Percentiles rank a stretch among this genome's conserved stretches.
Evolutionary conservation across 2,329 filamentous ascomycete species (phyloP).

Genomic region (Botrytis hyacinthi): DNA sequence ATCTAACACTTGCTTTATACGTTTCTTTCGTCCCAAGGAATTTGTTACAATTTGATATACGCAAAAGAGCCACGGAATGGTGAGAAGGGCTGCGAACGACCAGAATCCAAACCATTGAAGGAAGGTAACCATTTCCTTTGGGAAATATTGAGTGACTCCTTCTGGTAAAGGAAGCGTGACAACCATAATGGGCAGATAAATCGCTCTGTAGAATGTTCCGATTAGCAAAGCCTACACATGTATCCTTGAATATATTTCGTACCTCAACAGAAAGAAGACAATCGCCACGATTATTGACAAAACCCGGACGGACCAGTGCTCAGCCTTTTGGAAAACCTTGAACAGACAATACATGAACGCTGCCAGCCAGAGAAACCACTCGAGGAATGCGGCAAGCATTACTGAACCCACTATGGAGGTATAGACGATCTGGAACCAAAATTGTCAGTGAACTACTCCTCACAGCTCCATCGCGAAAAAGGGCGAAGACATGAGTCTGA

Average conservation of each 20-base stretch:
- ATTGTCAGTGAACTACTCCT: conserved; percentile 19
- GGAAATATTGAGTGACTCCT: conserved; percentile 71
- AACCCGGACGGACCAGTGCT: conserved; percentile 78
- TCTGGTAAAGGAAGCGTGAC: conserved; percentile 83
- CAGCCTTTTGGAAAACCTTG: conserved; percentile 87
- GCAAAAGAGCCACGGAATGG: conserved; percentile 88
- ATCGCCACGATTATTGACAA: conserved; percentile 74
- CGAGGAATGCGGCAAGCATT: conserved; percentile 80
- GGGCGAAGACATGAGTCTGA: conserved; percentile 3
- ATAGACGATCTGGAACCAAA: conserved; percentile 69
- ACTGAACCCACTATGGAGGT: conserved; percentile 75
- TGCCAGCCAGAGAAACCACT: conserved; percentile 94
- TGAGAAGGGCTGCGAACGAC: conserved; percentile 81
- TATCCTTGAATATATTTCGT: conserved; percentile 34
- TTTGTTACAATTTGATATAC: conserved; percentile 89
- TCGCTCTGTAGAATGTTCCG: conserved; percentile 51
- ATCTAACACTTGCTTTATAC: conserved; percentile 81
- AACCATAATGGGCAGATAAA: conserved; percentile 92
- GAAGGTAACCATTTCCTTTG: conserved; percentile 61
- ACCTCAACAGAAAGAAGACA: conserved; percentile 75
- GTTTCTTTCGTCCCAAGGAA: conserved; percentile 75
- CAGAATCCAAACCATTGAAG: conserved; percentile 97
- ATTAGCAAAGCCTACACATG: not conserved
- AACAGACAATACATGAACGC: conserved; percentile 88
- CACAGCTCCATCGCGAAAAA: not conserved